A percentile compares a stretch with the other conserved stretches of the same genome.
phyloP scores from a whole-genome alignment of 2,329 filamentous ascomycete species.

The Trichoderma simmonsii region DNA sequence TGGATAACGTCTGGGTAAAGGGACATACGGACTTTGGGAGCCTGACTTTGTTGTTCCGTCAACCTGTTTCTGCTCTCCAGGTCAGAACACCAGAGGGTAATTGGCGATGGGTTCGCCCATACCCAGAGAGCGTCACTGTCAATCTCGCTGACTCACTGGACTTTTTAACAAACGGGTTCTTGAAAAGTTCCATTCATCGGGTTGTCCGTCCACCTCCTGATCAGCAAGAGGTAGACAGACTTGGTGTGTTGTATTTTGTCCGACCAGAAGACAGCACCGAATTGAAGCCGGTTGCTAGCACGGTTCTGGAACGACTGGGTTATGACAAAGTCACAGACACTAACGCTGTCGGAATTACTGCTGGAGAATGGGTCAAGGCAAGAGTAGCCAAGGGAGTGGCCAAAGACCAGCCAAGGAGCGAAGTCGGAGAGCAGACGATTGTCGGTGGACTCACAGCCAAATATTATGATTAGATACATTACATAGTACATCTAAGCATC shows the following conservation, averaged over 20 bases:
- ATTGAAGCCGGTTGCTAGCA: conserved; percentile 31
- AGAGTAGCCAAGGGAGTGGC: conserved; percentile 14
- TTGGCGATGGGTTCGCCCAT: not conserved
- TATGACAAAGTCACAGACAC: conserved; percentile 20
- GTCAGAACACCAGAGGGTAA: not conserved
- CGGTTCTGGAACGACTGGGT: conserved; percentile 33
- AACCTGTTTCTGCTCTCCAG: not conserved
- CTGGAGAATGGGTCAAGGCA: conserved; percentile 18
- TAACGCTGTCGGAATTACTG: conserved; percentile 1
- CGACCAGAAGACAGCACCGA: conserved; percentile 35
- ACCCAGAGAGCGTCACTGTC: not conserved
- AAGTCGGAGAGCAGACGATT: conserved; percentile 6
- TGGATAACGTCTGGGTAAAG: not conserved
- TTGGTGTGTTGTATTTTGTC: conserved; percentile 46
- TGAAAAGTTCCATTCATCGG: conserved; percentile 44
- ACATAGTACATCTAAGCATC: not conserved
- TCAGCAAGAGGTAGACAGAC: conserved; percentile 43
- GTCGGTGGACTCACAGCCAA: conserved; percentile 11
- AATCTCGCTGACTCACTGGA: not conserved
- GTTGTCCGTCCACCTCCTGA: conserved; percentile 43
- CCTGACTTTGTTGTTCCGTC: not conserved
- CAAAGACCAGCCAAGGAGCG: not conserved
- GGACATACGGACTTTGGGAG: not conserved
- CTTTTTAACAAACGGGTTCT: conserved; percentile 39
- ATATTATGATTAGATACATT: conserved; percentile 14